Conservation (phyloP, 371 early-diverging fungal genomes). For the Mucor irregularis region DNA sequence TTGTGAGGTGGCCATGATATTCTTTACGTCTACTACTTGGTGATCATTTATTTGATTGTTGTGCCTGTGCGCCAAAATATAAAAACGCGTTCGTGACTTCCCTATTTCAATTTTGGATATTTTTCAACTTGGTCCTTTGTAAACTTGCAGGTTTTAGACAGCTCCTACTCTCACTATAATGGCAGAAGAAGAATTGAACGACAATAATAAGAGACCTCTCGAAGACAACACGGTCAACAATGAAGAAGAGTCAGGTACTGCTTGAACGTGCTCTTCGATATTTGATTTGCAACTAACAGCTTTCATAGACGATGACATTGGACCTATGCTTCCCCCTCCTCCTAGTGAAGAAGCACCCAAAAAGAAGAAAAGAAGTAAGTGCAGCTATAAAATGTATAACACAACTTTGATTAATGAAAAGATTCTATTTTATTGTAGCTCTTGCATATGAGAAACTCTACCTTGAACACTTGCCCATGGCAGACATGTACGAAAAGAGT, state of each 20-base stretch:
- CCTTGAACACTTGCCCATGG: conserved; percentile 74
- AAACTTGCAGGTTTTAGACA: too few species aligned
- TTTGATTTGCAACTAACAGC: neutral
- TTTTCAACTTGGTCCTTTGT: too few species aligned
- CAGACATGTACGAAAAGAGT: conserved; percentile 90
- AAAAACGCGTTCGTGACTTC: too few species aligned
- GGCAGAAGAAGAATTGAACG: conserved; percentile 22
- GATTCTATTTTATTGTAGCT: conserved; percentile 28
- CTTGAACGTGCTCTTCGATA: neutral
- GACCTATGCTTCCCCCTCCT: conserved; percentile 42
- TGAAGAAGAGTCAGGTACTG: conserved; percentile 23
- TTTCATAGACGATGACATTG: conserved; percentile 37
- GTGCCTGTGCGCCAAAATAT: too few species aligned
- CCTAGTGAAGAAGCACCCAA: conserved; percentile 26
- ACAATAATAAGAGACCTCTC: conserved; percentile 27
- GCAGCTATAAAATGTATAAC: neutral
- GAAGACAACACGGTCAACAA: conserved; percentile 6
- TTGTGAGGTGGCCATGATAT: too few species aligned
- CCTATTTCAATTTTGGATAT: too few species aligned
- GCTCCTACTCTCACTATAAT: too few species aligned
- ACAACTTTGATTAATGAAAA: neutral
- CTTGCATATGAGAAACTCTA: conserved; percentile 77
- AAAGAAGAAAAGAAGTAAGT: conserved; percentile 45
- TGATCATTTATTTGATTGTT: too few species aligned
- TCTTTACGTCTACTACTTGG: too few species aligned